Percentiles rank a stretch among this genome's conserved stretches.
phyloP scores from a whole-genome alignment of 2,329 filamentous ascomycete genomes.

The Drechmeria coniospora region DNA sequence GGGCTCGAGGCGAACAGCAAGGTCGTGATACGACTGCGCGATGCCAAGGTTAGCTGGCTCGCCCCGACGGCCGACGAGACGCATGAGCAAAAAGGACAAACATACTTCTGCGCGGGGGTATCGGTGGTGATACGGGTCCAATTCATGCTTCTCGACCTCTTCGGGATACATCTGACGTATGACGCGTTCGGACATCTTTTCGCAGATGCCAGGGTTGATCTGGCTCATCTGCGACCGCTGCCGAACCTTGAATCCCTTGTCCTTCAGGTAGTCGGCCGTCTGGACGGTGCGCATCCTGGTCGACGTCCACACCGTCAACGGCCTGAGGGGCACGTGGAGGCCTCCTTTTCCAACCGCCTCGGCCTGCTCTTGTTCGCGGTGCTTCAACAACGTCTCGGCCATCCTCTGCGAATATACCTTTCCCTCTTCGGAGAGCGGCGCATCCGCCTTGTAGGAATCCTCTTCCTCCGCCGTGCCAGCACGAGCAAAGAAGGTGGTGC shows the following conservation, averaged over 20 bases:
- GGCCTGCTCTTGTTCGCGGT: constrained; percentile 68
- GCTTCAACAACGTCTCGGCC: constrained; percentile 67
- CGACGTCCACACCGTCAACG: constrained; percentile 86
- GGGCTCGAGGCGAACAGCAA: constrained; percentile 92
- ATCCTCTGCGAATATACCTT: constrained; percentile 70
- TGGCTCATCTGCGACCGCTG: constrained; percentile 95
- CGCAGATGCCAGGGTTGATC: constrained; percentile 89
- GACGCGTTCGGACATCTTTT: constrained; percentile 73
- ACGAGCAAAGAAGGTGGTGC: constrained; percentile 84
- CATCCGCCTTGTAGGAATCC: constrained; percentile 84
- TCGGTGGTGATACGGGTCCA: constrained; percentile 91
- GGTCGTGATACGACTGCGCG: constrained; percentile 80
- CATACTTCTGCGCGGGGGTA: constrained; percentile 82
- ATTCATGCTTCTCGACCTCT: constrained; percentile 81
- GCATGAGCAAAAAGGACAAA: constrained; percentile 1
- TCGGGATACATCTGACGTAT: constrained; percentile 76
- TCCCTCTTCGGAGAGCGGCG: constrained; percentile 66
- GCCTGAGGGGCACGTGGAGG: constrained; percentile 52
- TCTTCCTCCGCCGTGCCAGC: constrained; percentile 77
- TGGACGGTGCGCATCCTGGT: constrained; percentile 82
- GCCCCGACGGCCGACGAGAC: too few relatives aligned
- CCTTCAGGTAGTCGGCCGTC: constrained; percentile 68
- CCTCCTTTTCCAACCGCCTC: constrained; percentile 54
- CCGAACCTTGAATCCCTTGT: constrained; percentile 68
- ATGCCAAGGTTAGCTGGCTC: background rate